Evolutionary conservation across 306 rosid species (phyloP).

Genomic region (Begonia peltatifolia): DNA sequence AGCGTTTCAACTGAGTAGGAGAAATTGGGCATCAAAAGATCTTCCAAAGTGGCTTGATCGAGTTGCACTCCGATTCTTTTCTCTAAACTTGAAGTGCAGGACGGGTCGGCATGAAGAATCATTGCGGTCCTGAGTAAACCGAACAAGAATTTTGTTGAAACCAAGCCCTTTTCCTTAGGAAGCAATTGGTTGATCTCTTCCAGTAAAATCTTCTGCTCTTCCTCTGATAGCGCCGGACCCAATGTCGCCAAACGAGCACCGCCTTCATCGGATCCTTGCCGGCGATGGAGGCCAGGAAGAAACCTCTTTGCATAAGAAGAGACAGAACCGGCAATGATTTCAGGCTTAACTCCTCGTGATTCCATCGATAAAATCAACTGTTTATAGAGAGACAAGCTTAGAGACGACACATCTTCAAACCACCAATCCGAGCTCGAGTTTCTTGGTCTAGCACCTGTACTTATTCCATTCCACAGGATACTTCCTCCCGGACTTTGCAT

Average conservation of each 20-base stretch:
- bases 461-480: constrained; percentile 96
- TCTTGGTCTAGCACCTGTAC: constrained; percentile 91
- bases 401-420: constrained; percentile 63
- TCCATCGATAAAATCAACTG: constrained; percentile 73
- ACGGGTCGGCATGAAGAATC: constrained; percentile 60
- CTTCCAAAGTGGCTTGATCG: constrained; percentile 89
- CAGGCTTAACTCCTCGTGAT: constrained; percentile 75
- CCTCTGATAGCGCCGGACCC: constrained; percentile 62
- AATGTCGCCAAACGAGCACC: constrained; percentile 33
- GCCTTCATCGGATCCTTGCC: constrained; percentile 53
- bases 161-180: constrained; percentile 70
- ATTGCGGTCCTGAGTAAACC: constrained; percentile 87
- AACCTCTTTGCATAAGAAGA: constrained; percentile 67
- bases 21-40: constrained; percentile 90
- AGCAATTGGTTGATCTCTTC: constrained; percentile 72
- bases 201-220: constrained; percentile 62
- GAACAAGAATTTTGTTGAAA: constrained; percentile 57
- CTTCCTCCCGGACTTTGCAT: constrained; percentile 99
- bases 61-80: constrained; percentile 82
- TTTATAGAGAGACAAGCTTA: constrained; percentile 75
- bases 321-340: constrained; percentile 73
- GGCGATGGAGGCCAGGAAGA: constrained; percentile 78
- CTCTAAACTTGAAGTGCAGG: constrained; percentile 72
- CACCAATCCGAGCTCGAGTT: constrained; percentile 86
- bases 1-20: constrained; percentile 93